A percentile compares a stretch with the other conserved stretches of the same genome.
phyloP scores from a whole-genome alignment of 23 red algal genomes.

The Agarophyton chilense region DNA sequence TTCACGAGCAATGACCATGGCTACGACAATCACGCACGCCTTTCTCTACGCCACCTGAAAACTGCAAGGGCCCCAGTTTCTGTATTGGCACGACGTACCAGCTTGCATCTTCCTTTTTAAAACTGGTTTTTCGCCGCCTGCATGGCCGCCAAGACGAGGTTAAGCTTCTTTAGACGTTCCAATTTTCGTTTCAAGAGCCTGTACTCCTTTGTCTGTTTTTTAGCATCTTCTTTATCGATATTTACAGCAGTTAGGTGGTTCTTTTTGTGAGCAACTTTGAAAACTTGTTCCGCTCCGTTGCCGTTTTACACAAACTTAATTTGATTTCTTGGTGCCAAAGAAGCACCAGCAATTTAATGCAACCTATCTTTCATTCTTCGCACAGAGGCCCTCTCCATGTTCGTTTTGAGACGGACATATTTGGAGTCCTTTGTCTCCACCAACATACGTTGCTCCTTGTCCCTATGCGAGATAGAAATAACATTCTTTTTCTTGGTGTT shows the following conservation, averaged over 20 bases:
- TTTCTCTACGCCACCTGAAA: constrained; percentile 64
- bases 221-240: background rate
- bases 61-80: constrained; percentile 74
- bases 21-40: constrained; percentile 64
- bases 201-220: constrained; percentile 22
- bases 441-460: constrained; percentile 42
- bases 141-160: constrained; percentile 52
- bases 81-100: constrained; percentile 25
- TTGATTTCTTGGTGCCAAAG: background rate
- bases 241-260: background rate
- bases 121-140: constrained; percentile 34
- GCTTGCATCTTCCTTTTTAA: constrained; percentile 35
- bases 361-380: constrained; percentile 30
- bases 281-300: constrained; percentile 5
- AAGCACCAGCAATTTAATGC: constrained; percentile 45
- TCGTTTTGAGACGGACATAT: constrained; percentile 62
- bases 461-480: background rate
- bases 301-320: constrained; percentile 33
- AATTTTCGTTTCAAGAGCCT: constrained; percentile 9
- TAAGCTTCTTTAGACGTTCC: constrained; percentile 32
- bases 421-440: constrained; percentile 59
- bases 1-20: too few species aligned
- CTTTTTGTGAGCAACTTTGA: background rate
- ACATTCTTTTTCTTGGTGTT: constrained; percentile 46
- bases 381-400: constrained; percentile 47